Evolutionary conservation across 306 rosid genomes (phyloP).

Genomic region (Luffa aegyptiaca): DNA sequence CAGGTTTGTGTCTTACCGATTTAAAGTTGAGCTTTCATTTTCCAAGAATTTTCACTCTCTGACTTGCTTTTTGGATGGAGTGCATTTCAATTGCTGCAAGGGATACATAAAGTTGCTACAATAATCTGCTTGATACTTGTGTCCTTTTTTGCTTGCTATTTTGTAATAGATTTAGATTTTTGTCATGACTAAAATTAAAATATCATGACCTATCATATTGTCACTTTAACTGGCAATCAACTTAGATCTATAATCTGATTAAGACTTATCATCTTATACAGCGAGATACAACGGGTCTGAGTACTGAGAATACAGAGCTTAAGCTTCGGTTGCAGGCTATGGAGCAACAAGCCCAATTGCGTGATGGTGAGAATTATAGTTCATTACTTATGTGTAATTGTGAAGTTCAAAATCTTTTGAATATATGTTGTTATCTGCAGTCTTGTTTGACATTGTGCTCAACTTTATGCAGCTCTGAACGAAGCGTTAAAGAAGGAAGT

Average conservation of each 20-base stretch:
- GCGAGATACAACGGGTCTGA: conserved; percentile 87
- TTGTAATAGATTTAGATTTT: background rate
- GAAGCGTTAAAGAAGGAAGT: conserved; percentile 95
- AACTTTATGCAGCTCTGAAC: conserved; percentile 56
- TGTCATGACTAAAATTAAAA: background rate
- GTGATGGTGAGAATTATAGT: conserved; percentile 52
- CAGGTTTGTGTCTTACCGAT: conserved; percentile 45
- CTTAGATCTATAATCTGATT: conserved; percentile 8
- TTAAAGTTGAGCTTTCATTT: background rate
- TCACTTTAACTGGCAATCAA: background rate
- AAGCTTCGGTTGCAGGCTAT: conserved; percentile 88
- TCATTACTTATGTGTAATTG: background rate
- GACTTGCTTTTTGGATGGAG: background rate
- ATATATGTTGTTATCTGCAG: background rate
- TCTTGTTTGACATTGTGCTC: background rate
- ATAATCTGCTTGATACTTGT: background rate
- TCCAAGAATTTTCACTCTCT: background rate
- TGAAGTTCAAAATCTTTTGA: background rate
- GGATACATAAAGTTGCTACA: background rate
- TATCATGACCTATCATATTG: background rate
- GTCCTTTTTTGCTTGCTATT: background rate
- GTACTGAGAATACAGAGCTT: conserved; percentile 88
- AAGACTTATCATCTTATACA: conserved; percentile 20
- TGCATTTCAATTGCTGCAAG: background rate
- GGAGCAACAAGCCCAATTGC: conserved; percentile 99